Evolutionary conservation across 495 filamentous ascomycete species (phyloP), one percentile per base, ranked within the genome.

Genomic region (Thermochaetoides thermophila): DNA sequence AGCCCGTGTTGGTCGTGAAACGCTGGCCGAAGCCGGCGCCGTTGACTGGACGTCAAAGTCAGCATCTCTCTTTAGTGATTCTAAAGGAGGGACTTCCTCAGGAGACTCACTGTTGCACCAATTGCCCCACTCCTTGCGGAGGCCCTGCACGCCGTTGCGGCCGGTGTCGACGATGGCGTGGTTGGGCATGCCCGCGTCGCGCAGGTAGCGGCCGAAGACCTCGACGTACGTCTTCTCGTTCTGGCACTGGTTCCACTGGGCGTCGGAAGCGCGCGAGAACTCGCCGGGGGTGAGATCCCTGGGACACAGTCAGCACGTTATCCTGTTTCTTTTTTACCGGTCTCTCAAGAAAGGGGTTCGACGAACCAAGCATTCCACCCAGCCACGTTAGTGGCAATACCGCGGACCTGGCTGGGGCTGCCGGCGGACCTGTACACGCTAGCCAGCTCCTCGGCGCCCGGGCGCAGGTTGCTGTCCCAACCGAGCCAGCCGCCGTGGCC

Each of bases 401-500:
- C 81, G 42, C 80, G 73, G 41, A 86, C 57, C 37, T 74, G 59
- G 32, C 63, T 62, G 24, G 81, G 82, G 17, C 56, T 64, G 18
- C 72, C 69, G 12, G 77, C 78, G 31, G 60, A 53, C 47, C 68
- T 77, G 63, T 76, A 84, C 20, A 78, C 68, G 37, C 64, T 49
- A 42, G 68, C 78, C 42, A 73, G 79, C 43, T 80, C 66, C 48
- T 72, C 51, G 13, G 80, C 81, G 14, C 76, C 80, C 32, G 77
- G 76, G 40, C 64, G 48, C 42, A 85, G 67, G 63, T 89, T 86
- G 37, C 71, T 78, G 28, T 73, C 59, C 82, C 82, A 89, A 43
- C 82, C 81, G 37, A 85, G 68, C 81, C 81, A 89, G 43, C 82
- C 81, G 34, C 67, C 76, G 62, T 81, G 76, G 53, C 78, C 81